Percentiles rank a stretch among this genome's conserved stretches.
These are phyloP conservation scores for Salvia rosmarinus DNA, from an alignment of 257 asterid species.

Conservation along the genomic window DNA sequence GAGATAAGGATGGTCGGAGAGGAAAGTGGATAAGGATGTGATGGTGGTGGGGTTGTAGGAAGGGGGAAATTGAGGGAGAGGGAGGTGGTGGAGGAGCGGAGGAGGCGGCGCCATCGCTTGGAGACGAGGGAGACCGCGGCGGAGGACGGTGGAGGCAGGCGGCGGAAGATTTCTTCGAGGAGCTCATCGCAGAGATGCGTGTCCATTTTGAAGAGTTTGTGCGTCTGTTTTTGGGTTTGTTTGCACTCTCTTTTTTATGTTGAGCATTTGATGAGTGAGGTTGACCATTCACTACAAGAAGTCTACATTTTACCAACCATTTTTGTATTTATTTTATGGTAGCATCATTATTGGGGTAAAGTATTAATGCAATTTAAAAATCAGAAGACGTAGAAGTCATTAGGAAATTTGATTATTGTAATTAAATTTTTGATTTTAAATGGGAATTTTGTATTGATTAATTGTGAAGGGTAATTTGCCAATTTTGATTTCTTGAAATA, in stretches of 20 bases:
- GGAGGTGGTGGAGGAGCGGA: constrained; percentile 66
- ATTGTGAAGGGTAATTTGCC: neutral
- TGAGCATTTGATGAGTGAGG: neutral
- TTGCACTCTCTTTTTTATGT: neutral
- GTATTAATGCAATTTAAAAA: neutral
- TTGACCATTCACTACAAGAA: constrained; percentile 5
- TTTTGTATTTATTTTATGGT: neutral
- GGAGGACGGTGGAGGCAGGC: constrained; percentile 62
- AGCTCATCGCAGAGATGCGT: constrained; percentile 79
- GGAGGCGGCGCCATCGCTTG: constrained; percentile 69
- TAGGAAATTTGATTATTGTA: neutral
- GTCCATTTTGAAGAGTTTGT: constrained; percentile 49
- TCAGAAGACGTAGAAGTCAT: neutral
- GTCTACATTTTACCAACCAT: constrained; percentile 17
- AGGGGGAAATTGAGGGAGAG: constrained; percentile 53
- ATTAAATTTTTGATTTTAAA: neutral
- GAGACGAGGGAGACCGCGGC: constrained; percentile 69
- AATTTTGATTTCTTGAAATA: neutral
- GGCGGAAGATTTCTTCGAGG: constrained; percentile 79
- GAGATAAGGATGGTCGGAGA: constrained; percentile 54
- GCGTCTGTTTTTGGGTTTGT: neutral
- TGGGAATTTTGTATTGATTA: neutral
- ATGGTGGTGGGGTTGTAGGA: constrained; percentile 40
- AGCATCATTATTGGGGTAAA: neutral
- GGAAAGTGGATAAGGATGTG: constrained; percentile 49